A percentile compares a stretch with the other conserved stretches of the same genome.
These are phyloP conservation scores for Trichoderma sp. DNA, from an alignment of 2,329 filamentous ascomycete species.

Conservation along the genomic window DNA sequence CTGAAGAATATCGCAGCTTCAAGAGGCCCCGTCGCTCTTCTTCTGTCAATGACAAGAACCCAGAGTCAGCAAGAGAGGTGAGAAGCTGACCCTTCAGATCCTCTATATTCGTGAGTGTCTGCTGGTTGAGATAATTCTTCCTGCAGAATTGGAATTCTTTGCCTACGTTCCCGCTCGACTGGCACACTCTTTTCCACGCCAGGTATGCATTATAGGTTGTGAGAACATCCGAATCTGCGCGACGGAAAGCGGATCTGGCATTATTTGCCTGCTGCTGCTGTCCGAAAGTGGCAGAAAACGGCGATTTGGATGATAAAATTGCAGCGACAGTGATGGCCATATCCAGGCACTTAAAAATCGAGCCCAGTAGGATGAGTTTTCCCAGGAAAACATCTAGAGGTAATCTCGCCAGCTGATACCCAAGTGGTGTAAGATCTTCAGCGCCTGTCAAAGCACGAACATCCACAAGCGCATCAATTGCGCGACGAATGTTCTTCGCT, in stretches of 20 bases:
- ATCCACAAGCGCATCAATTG: constrained; percentile 90
- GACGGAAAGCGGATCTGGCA: constrained; percentile 75
- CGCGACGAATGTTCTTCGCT: constrained; percentile 87
- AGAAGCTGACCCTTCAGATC: constrained; percentile 92
- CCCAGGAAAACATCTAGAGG: constrained; percentile 93
- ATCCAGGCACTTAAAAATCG: constrained; percentile 88
- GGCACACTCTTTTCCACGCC: constrained; percentile 83
- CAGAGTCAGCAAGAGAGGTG: constrained; percentile 80
- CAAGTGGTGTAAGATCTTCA: constrained; percentile 86
- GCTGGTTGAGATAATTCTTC: constrained; percentile 90
- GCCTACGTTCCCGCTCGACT: constrained; percentile 58
- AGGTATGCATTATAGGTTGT: constrained; percentile 93
- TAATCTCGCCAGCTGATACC: constrained; percentile 81
- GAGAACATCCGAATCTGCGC: constrained; percentile 86
- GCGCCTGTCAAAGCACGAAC: constrained; percentile 80
- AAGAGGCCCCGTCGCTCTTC: constrained; percentile 71
- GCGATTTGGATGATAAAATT: constrained; percentile 91
- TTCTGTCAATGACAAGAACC: constrained; percentile 73
- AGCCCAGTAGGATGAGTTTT: constrained; percentile 85
- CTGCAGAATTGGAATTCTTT: constrained; percentile 89
- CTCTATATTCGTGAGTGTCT: constrained; percentile 88
- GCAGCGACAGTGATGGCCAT: constrained; percentile 90
- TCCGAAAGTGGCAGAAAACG: constrained; percentile 84
- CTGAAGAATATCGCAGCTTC: constrained; percentile 62
- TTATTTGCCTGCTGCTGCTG: constrained; percentile 80